A percentile compares a stretch with the other conserved stretches of the same genome.
phyloP scores from a whole-genome alignment of 805 yeast species.

The Candida oleophila region DNA sequence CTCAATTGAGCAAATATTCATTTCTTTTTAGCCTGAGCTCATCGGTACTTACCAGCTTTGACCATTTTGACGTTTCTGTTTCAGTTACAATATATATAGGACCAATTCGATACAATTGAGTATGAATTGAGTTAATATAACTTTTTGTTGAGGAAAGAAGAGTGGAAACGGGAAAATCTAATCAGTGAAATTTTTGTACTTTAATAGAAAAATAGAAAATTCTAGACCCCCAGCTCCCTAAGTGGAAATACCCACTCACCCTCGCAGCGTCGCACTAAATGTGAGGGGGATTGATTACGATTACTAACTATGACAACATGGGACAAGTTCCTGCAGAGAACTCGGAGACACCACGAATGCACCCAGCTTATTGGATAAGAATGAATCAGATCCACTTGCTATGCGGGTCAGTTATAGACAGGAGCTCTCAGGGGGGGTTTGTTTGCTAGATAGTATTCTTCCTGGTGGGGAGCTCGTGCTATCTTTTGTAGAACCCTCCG shows the following conservation, averaged over 20 bases:
- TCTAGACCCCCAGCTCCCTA: not conserved
- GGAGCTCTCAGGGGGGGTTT: not conserved
- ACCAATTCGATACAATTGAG: conserved; percentile 2
- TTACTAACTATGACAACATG: no score
- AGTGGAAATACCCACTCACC: not conserved
- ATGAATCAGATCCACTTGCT: not conserved
- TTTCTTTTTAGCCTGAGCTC: conserved; percentile 2
- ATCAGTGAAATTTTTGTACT: not conserved
- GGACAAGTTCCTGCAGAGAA: no score
- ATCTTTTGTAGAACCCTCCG: no score
- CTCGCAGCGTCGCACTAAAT: not conserved
- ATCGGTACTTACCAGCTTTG: conserved; percentile 63
- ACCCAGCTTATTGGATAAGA: not conserved
- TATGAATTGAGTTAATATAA: conserved; percentile 1
- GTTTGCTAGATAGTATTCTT: no score
- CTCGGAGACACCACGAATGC: not conserved
- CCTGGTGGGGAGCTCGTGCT: no score
- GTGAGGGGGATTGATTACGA: no score
- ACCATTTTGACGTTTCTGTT: conserved; percentile 43
- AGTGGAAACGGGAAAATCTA: not conserved
- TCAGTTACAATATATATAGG: not conserved
- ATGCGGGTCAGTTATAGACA: not conserved
- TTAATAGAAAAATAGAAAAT: not conserved
- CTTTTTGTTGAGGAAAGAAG: not conserved
- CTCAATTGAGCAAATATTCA: conserved; percentile 4